Base-by-base conservation (phyloP, 2,329 filamentous ascomycete genomes). In the Colletotrichum sp. region DNA sequence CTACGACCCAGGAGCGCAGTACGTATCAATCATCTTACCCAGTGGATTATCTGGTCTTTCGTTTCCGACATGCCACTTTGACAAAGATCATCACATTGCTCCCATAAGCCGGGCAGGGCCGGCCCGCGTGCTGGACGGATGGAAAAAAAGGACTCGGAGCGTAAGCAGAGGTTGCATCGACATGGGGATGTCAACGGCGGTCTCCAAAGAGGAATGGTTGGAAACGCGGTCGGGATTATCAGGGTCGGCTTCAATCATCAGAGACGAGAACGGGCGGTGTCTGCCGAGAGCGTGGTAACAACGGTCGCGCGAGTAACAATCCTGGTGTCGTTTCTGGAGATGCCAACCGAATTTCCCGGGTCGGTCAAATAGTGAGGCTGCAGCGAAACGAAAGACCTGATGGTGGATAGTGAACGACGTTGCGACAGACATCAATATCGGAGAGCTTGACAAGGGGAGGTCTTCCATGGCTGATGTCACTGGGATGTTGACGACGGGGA, bases 41-140 rank as follows among this genome's bases (percentile, higher is more conserved):
- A 24, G 34, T 65, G 34, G 21, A 38, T 48, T 65, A 38, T 28
- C 24, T 52, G 28, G 38, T 21, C 24, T 48, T 48, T 36, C 16
- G 34, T 52, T 65, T 13, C 69, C 34, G 58, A 69, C 28, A 69
- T 69, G 43, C 58, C 69, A 34, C 24, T 73, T 63, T 58, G 38
- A 69, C 58, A 12, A 73, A 64, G 48, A 64, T 72, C 38, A 36
- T 73, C 48, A 28, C 48, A 56, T 63, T 56, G 28, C 58, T 61
- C 62, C 18, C 30, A 55, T 73, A 75, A 75, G 73, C 73, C 69
- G 73, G 69, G 69, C 69, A 63, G 73, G 73, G n/a, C 73, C 69
- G 73, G 64, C 43, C 73, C 69, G 73, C 48, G 48, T 43, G 14
- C 34, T 73, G 43, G 34, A 69, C 63, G 32, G 43, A 38, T 28